Evolutionary conservation across 345 rosid genomes (phyloP), one percentile per base, ranked within the genome.

Genomic region (Heritiera littoralis): DNA sequence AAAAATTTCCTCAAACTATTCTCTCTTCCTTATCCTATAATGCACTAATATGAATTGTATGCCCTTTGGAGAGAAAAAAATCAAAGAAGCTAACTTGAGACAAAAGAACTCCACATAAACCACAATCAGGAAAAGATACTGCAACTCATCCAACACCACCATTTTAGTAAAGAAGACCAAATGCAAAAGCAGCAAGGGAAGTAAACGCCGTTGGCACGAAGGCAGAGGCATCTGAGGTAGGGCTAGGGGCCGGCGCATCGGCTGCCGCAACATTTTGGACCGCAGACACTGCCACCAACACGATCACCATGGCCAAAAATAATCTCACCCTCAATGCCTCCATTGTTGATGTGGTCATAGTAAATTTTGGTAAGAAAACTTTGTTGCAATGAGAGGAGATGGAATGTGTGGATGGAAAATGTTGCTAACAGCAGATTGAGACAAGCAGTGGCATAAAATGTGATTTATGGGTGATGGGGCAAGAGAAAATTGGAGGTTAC

Each of bases 231-330:
- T 86, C 86, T 1, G 90, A 88, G 51, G 85, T 9, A 6, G 89
- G 90, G 79, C 51, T 17, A 2, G 90, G 90, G 1, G 90, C 83
- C 15, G 90, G 90, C 17, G 80, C 74, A 1, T 84, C 85, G 10
- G 86, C 87, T 48, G 89, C 89, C 1, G 85, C 69, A 1, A 74
- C 88, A 67, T 79, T 79, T 49, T 84, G 77, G 45, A 84, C 66
- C 35, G 76, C 38, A 1, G 84, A 81, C 40, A 67, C 23, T 28
- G 85, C 83, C 87, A 79, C 81, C 76, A 87, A 74, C 32, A 77
- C 77, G 4, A 82, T 79, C 81, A 81, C 32, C 80, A 84, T 32
- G 20, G 81, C 81, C 7, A 71, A 71, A 35, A 83, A 46, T 4
- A 81, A 9, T 60, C 81, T 85, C 87, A 82, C 77, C 74, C 80